Conservation (phyloP, 2,329 filamentous ascomycete genomes). For the Teratosphaeria epicoccoides region DNA sequence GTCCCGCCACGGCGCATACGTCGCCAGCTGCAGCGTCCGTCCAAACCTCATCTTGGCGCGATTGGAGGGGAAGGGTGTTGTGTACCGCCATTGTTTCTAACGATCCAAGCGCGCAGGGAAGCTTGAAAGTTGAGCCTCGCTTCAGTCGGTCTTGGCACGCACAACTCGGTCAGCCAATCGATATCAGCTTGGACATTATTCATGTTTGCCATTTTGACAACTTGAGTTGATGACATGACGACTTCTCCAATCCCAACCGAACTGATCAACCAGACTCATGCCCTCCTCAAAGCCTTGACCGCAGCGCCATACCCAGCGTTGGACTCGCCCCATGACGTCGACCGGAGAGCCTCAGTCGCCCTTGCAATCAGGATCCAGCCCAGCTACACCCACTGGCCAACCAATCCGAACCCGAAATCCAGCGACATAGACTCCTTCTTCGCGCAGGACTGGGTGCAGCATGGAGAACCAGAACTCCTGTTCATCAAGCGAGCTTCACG, state of each 20-base stretch:
- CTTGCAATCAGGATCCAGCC: slow-evolving; percentile 54
- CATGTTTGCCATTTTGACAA: too few species aligned
- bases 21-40: slow-evolving; percentile 67
- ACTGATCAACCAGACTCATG: slow-evolving; percentile 31
- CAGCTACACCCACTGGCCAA: slow-evolving; percentile 44
- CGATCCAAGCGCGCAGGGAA: background rate
- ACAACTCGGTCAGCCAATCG: background rate
- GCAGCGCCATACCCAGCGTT: slow-evolving; percentile 39
- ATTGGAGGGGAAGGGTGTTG: too few species aligned
- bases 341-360: slow-evolving; percentile 55
- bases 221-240: too few species aligned
- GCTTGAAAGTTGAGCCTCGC: background rate
- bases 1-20: slow-evolving; percentile 81
- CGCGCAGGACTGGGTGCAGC: slow-evolving; percentile 51
- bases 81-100: too few species aligned
- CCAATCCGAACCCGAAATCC: slow-evolving; percentile 14
- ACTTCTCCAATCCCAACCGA: slow-evolving; percentile 8
- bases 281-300: slow-evolving; percentile 33
- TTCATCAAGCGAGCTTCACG: slow-evolving; percentile 61
- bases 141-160: background rate
- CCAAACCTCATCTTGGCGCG: slow-evolving; percentile 70
- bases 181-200: background rate
- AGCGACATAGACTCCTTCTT: slow-evolving; percentile 48
- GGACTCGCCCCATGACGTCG: slow-evolving; percentile 38
- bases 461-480: slow-evolving; percentile 57